Conservation (phyloP, 768 basidiomycete species). For the Coprinellus aureogranulatus region DNA sequence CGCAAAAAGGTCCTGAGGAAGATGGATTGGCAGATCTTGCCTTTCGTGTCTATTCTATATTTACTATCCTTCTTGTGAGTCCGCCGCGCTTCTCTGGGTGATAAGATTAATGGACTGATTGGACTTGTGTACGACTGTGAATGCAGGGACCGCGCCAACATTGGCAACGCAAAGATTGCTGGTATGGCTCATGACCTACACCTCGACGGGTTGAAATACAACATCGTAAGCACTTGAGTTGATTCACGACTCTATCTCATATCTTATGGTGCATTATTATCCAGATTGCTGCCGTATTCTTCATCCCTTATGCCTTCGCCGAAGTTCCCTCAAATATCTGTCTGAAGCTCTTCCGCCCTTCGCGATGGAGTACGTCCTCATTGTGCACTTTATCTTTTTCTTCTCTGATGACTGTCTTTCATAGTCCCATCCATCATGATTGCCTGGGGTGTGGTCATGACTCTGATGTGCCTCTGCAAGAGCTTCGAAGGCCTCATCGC, state of each 20-base stretch:
- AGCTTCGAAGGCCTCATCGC: slow-evolving; percentile 29
- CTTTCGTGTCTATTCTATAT: slow-evolving; percentile 43
- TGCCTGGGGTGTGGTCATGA: slow-evolving; percentile 33
- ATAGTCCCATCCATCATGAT: slow-evolving; percentile 33
- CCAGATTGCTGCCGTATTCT: slow-evolving; percentile 37
- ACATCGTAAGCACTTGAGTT: slow-evolving; percentile 24
- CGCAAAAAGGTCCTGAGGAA: slow-evolving; percentile 35
- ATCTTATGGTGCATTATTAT: too few relatives aligned
- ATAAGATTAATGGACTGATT: too few relatives aligned
- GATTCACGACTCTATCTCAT: too few relatives aligned
- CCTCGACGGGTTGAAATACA: slow-evolving; percentile 32
- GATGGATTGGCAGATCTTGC: slow-evolving; percentile 43
- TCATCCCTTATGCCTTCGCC: slow-evolving; percentile 33
- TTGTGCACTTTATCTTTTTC: too few relatives aligned
- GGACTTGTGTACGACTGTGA: too few relatives aligned
- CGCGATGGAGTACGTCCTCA: slow-evolving; percentile 28
- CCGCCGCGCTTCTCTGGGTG: not conserved
- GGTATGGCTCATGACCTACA: slow-evolving; percentile 30
- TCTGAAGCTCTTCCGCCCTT: slow-evolving; percentile 30
- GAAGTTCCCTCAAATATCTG: slow-evolving; percentile 37
- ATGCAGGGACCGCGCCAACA: slow-evolving; percentile 36
- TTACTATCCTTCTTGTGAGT: slow-evolving; percentile 47
- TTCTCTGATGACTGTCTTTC: too few relatives aligned
- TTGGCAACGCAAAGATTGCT: slow-evolving; percentile 34
- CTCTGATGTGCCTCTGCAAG: slow-evolving; percentile 31